Conservation (phyloP, 495 filamentous ascomycete genomes). For the Tetracladium setigerum region DNA sequence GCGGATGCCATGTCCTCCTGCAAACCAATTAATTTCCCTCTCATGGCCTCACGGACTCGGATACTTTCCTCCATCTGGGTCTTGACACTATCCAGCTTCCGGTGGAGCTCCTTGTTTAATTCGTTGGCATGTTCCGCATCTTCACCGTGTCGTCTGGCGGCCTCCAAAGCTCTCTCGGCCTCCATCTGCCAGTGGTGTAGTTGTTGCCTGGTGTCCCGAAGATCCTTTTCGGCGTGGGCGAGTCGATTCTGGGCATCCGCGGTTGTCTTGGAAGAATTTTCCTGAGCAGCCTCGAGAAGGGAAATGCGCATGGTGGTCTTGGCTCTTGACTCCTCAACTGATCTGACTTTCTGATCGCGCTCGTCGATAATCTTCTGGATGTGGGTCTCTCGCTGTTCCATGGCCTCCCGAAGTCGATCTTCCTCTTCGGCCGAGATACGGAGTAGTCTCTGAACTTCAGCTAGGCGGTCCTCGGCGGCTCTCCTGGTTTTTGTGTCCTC, state of each 20-base stretch:
- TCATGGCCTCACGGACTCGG: conserved; percentile 67
- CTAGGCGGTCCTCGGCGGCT: conserved; percentile 63
- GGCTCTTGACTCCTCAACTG: conserved; percentile 34
- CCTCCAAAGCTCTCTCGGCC: conserved; percentile 20
- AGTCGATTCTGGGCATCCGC: conserved; percentile 51
- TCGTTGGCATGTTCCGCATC: conserved; percentile 41
- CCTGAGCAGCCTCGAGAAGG: conserved; percentile 54
- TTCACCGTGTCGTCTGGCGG: conserved; percentile 21
- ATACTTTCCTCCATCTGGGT: conserved; percentile 77
- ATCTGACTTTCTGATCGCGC: conserved; percentile 20
- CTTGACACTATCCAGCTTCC: conserved; percentile 19
- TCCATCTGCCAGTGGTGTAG: conserved; percentile 41
- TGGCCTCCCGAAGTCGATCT: conserved; percentile 57
- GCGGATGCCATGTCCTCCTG: conserved; percentile 77
- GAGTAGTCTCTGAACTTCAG: conserved; percentile 61
- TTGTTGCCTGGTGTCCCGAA: conserved; percentile 40
- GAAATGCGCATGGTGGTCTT: conserved; percentile 52
- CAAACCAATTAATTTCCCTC: conserved; percentile 69
- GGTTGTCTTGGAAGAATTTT: conserved; percentile 56
- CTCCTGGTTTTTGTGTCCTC: conserved; percentile 58
- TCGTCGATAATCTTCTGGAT: conserved; percentile 20
- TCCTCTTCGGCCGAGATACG: conserved; percentile 64
- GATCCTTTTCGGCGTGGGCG: conserved; percentile 37
- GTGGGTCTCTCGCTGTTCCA: conserved; percentile 43
- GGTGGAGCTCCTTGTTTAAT: conserved; percentile 43